phyloP scores from a whole-genome alignment of 495 filamentous ascomycete genomes.

The Poronia punctata region DNA sequence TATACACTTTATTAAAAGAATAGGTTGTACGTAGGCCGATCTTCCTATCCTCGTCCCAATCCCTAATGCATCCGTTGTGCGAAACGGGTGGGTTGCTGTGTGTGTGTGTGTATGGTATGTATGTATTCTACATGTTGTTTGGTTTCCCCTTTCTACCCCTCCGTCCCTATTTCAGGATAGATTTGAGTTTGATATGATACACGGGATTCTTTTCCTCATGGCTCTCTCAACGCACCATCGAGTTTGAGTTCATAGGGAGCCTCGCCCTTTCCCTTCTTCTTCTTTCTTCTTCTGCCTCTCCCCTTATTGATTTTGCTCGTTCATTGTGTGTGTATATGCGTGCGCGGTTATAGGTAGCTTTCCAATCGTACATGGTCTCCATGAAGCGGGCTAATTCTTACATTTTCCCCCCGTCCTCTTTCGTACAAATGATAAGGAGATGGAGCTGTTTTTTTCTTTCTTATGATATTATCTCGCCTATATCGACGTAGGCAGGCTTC shows the following conservation, averaged over 20 bases:
- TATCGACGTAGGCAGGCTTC: slow-evolving; percentile 80
- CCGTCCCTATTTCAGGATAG: neutral
- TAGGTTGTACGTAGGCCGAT: slow-evolving; percentile 4
- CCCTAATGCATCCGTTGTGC: neutral
- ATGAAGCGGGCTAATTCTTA: slow-evolving; percentile 2
- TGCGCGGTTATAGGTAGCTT: too few relatives aligned
- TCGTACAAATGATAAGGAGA: slow-evolving; percentile 3
- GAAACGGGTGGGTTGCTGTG: neutral
- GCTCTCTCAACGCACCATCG: too few relatives aligned
- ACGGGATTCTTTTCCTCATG: slow-evolving; percentile 4
- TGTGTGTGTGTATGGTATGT: slow-evolving; percentile 2
- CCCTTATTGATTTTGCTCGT: too few relatives aligned
- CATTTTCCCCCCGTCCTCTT: slow-evolving; percentile 3
- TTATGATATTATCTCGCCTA: slow-evolving; percentile 78
- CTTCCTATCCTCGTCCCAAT: neutral
- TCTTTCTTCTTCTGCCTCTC: too few relatives aligned
- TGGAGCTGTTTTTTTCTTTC: neutral
- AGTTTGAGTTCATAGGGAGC: too few relatives aligned
- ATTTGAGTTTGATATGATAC: slow-evolving; percentile 14
- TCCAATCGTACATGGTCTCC: slow-evolving; percentile 4
- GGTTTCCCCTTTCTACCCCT: neutral
- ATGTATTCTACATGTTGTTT: slow-evolving; percentile 8
- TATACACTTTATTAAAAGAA: slow-evolving; percentile 11
- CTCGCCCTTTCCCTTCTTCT: too few relatives aligned
- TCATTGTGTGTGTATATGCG: too few relatives aligned